Evolutionary conservation across 495 filamentous ascomycete genomes (phyloP).

Genomic region (Lichenothelia convexa): DNA sequence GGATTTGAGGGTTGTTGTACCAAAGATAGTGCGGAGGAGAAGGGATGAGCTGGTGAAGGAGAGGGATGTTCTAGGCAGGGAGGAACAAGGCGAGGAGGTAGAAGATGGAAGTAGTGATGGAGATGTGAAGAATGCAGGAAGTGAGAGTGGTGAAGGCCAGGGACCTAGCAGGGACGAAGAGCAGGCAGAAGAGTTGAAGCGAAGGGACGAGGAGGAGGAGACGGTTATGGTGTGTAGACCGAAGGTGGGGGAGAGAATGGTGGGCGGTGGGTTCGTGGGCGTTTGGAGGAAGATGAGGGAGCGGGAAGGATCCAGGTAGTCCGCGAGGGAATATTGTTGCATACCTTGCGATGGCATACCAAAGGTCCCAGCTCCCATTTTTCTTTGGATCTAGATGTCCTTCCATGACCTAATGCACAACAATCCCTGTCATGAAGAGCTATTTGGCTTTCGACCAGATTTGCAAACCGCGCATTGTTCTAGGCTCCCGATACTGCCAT

Average conservation of each 20-base stretch:
- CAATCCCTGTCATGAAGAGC: too few relatives aligned
- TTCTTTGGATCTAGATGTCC: too few relatives aligned
- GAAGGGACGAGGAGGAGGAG: constrained; percentile 17
- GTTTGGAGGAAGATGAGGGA: constrained; percentile 45
- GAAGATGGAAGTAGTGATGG: not conserved
- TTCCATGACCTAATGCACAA: too few relatives aligned
- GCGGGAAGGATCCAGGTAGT: too few relatives aligned
- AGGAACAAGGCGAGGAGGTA: constrained; percentile 1
- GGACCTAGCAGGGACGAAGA: constrained; percentile 9
- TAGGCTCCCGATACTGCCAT: too few relatives aligned
- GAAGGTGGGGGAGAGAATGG: constrained; percentile 40
- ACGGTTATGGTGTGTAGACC: constrained; percentile 48
- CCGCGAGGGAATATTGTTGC: too few relatives aligned
- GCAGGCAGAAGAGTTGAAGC: constrained; percentile 7
- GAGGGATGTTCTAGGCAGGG: constrained; percentile 1
- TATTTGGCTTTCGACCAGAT: too few relatives aligned
- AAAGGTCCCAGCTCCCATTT: too few relatives aligned
- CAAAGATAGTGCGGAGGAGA: constrained; percentile 11
- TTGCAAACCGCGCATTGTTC: too few relatives aligned
- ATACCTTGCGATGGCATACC: too few relatives aligned
- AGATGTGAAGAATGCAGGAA: constrained; percentile 3
- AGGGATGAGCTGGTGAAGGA: constrained; percentile 1
- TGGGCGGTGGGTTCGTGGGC: constrained; percentile 55
- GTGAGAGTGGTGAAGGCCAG: not conserved
- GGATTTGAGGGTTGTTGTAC: constrained; percentile 42